Evolutionary conservation across 2,329 filamentous ascomycete genomes (phyloP), one percentile per base, ranked within the genome.

Genomic region (Hypocrella siamensis): DNA sequence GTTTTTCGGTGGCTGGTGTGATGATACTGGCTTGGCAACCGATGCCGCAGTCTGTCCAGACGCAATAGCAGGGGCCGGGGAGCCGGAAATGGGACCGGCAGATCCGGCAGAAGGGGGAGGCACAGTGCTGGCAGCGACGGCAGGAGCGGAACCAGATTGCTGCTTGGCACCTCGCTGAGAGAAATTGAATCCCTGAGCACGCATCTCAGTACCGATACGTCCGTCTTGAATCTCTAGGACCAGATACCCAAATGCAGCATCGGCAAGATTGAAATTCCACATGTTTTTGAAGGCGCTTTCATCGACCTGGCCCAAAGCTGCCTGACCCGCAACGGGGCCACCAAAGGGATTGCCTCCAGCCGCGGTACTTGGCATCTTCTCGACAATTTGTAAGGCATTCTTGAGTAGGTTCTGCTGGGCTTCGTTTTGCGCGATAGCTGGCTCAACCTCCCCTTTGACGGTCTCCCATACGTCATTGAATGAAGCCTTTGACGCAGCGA

Each of bases 401-500:
- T 90, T 79, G 24, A 98, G 65, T 1, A 98, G 69, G 36, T 83
- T 86, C 58, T 93, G 84, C 52, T 98, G 90, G 1, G 83, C 83
- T 46, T 93, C 83, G 51, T 94, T 98, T 47, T 90, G 80, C 36
- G 80, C 71, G 39, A 98, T 93, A 5, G 88, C 90, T 16, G 88
- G 81, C 61, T 94, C 84, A 11, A 98, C 90, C 55, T 98, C 90
- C 31, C 76, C 70, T 61, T 93, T 93, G 46, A 98, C 90, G 2
- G 90, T 98, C 56, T 98, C 90, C 90, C 90, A 98, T 6, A 98
- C 90, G 54, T 98, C 90, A 52, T 92, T 93, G 65, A 98, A 98
- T 1, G 90, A 96, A 2, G 90, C 88, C 60, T 94, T 96, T 31
- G 88, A 96, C 10, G 90, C 90, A 31, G 90, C 88, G 33, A 98